These are phyloP conservation scores for Aspergillaceae sp. DNA, from an alignment of 2,329 filamentous ascomycete genomes.

Conservation along the genomic window DNA sequence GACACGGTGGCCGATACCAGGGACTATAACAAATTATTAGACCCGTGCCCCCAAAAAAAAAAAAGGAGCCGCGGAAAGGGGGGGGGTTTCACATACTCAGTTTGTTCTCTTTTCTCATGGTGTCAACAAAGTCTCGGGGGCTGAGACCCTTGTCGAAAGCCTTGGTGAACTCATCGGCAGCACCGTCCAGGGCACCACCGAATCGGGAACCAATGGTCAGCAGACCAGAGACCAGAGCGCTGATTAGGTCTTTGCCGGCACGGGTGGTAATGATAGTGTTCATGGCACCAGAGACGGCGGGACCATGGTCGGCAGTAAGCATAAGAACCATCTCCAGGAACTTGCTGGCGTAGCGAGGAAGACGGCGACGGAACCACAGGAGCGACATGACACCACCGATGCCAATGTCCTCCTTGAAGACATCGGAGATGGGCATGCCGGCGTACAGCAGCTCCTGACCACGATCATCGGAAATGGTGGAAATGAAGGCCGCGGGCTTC, in stretches of 20 bases:
- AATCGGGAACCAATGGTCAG: slow-evolving; percentile 97
- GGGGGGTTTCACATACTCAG: slow-evolving; percentile 54
- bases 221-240: slow-evolving; percentile 87
- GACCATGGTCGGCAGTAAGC: slow-evolving; percentile 98
- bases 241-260: slow-evolving; percentile 98
- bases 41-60: too few species aligned
- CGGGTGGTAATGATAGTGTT: slow-evolving; percentile 99
- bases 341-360: slow-evolving; percentile 92
- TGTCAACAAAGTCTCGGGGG: slow-evolving; percentile 97
- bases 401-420: slow-evolving; percentile 97
- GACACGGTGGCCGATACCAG: slow-evolving; percentile 97
- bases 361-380: slow-evolving; percentile 97
- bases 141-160: slow-evolving; percentile 96
- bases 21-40: slow-evolving; percentile 44
- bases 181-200: slow-evolving; percentile 95
- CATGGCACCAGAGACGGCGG: slow-evolving; percentile 98
- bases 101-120: slow-evolving; percentile 99
- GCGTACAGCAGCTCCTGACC: slow-evolving; percentile 98
- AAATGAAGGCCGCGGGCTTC: slow-evolving; percentile 99
- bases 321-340: slow-evolving; percentile 99
- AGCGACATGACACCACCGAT: slow-evolving; percentile 99
- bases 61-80: background rate
- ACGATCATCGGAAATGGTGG: slow-evolving; percentile 99
- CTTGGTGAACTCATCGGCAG: slow-evolving; percentile 96
- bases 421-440: slow-evolving; percentile 99